Conservation (phyloP, 140 eudicot species). For the Eryngium alpinum region DNA sequence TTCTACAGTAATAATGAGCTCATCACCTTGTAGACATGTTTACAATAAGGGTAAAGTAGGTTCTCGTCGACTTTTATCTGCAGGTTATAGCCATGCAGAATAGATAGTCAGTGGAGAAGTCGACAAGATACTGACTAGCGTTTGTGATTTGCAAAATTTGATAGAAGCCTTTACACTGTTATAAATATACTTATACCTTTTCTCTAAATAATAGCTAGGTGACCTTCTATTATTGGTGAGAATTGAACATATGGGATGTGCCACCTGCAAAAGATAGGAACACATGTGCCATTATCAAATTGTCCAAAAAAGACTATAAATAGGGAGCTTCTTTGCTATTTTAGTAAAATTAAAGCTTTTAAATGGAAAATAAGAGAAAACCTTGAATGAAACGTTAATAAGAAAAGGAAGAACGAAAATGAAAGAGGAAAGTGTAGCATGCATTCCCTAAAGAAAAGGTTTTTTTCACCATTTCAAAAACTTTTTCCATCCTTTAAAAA, state of each 20-base stretch:
- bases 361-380: slow-evolving; percentile 6
- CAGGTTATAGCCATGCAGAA: background rate
- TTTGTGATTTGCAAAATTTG: background rate
- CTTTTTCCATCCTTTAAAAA: background rate
- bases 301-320: background rate
- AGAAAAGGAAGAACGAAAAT: background rate
- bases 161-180: background rate
- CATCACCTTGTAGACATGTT: too few relatives aligned
- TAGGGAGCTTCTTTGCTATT: slow-evolving; percentile 3
- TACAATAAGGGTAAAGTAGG: too few relatives aligned
- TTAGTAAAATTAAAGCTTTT: background rate
- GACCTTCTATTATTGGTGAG: background rate
- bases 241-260: background rate
- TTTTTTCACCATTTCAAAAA: background rate
- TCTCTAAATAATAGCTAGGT: background rate
- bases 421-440: background rate
- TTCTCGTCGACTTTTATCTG: background rate
- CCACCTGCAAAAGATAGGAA: background rate
- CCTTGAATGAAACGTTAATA: background rate
- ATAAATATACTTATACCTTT: background rate
- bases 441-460: background rate
- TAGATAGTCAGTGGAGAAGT: background rate
- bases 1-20: too few relatives aligned
- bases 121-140: background rate
- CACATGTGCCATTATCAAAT: background rate